Evolutionary conservation across 2,329 filamentous ascomycete species (phyloP), one percentile per base, ranked within the genome.

Genomic region (Colletotrichum australisinense): DNA sequence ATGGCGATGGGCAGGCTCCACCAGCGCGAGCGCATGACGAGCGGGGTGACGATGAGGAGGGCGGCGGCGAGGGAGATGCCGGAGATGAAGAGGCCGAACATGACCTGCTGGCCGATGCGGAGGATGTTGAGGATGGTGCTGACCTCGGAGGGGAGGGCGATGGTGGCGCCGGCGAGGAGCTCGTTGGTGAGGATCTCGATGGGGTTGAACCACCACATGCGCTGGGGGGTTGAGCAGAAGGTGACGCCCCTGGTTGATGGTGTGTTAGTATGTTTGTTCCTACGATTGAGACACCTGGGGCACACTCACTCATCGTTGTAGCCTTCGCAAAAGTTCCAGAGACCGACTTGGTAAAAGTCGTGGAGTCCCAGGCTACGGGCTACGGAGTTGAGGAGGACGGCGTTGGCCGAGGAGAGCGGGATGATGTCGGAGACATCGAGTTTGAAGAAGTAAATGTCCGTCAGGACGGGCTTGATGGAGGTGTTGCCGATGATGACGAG

Each of bases 291-390:
- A 22, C 5, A 30, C 4, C 6, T 12, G 30, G 12, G 32, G 49
- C 62, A 49, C 9, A 80, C 87, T 67, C 80, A 89, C 83, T 92
- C 87, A 77, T 89, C 88, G 69, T 90, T 86, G 82, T 95, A 97
- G 24, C 95, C 95, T 81, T 97, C 94, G 83, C 96, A 98, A 82
- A 93, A 98, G 73, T 92, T 93, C 96, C 96, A 98, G 53, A 98
- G 84, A 6, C 95, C 95, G 32, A 97, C 93, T 78, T 95, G 93
- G 83, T 98, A 98, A 84, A 97, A 98, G 83, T 98, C 96, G 81
- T 97, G 95, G 62, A 98, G 88, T 35, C 95, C 96, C 67, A 98
- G 87, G 26, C 93, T 94, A 64, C 94, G 92, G 4, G 95, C 95
- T 76, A 98, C 95, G 58, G 92, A 95, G 85, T 97, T 97, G 83